phyloP scores from a whole-genome alignment of 306 rosid genomes.

The Medicago ruthenica region DNA sequence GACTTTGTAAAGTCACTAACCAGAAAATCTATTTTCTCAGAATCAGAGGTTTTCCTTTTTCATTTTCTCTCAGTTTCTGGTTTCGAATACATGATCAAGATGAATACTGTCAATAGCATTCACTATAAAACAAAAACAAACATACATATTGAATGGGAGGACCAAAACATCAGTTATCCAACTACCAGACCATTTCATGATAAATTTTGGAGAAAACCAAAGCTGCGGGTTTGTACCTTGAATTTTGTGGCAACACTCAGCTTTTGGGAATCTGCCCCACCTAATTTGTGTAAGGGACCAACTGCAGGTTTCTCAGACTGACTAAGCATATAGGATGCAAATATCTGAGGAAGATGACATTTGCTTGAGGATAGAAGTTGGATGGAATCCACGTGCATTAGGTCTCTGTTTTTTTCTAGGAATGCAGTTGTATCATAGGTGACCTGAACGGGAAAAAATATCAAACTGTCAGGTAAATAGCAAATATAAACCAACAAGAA shows the following conservation, averaged over 20 bases:
- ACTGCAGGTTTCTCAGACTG: slow-evolving; percentile 86
- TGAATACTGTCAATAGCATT: slow-evolving; percentile 30
- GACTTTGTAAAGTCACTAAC: background rate
- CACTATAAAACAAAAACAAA: slow-evolving; percentile 15
- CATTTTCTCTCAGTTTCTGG: background rate
- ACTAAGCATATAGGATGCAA: slow-evolving; percentile 85
- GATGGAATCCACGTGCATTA: slow-evolving; percentile 89
- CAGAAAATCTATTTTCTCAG: slow-evolving; percentile 2
- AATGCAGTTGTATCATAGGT: slow-evolving; percentile 91
- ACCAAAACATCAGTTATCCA: slow-evolving; percentile 4
- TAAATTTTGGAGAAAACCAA: slow-evolving; percentile 23
- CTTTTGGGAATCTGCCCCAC: slow-evolving; percentile 98
- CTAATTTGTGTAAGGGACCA: slow-evolving; percentile 84
- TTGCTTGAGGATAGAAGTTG: slow-evolving; percentile 93
- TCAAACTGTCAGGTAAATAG: slow-evolving; percentile 50
- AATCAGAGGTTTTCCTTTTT: background rate
- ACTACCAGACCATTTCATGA: slow-evolving; percentile 18
- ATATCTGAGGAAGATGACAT: slow-evolving; percentile 84
- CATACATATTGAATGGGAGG: slow-evolving; percentile 3
- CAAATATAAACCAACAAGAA: slow-evolving; percentile 19
- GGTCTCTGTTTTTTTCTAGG: slow-evolving; percentile 97
- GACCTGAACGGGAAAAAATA: slow-evolving; percentile 70
- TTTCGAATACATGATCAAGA: background rate
- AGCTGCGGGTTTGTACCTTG: slow-evolving; percentile 61
- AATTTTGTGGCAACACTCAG: slow-evolving; percentile 96